Base-by-base conservation (phyloP, 1,284 basidiomycete species). In the Cryptococcus sp. region DNA sequence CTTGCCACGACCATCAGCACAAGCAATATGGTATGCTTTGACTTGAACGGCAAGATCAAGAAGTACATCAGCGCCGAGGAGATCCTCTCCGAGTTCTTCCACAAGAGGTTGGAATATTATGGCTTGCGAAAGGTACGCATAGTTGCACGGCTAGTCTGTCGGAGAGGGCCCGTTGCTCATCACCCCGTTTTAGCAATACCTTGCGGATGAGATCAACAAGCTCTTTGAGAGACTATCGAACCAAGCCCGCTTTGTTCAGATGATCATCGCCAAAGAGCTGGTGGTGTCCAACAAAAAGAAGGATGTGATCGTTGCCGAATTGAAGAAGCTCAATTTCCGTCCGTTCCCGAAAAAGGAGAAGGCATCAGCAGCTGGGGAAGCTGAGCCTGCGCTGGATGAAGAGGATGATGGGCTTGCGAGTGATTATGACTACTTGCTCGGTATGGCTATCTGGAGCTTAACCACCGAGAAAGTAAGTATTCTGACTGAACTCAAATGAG, bases 11-110 rank as follows among this genome's bases (percentile, higher is more conserved):
- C 92, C 72, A 80, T 98, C 74, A 89, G 84, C 73, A 97, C 93
- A 10, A 85, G 85, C 74, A 99, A 99, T 81, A 98, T 99, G 96
- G 97, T 99, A 10, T 93, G 92, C 78, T 99, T 99, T 78, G 94
- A 98, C 78, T 85, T 91, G 64, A 88, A 95, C 30, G 89, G 92
- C 70, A 97, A 96, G 82, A 97, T 99, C 81, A 93, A 89, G 81
- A 96, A 89, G 80, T 99, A 98, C 78, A 80, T 85, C 20, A 85
- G 88, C 2, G 87, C 96, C 0, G 95, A 98, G 73, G 90, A 94
- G 71, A 93, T 99, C 60, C 78, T 99, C 52, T 87, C 91, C 62
- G 95, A 97, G 52, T 99, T 97, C 76, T 99, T 91, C 77, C 89
- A 91, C 46, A 82, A 89, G 63, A 87, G 96, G 20, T 80, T 99